These are phyloP conservation scores for Xylaria hypoxylon DNA, from an alignment of 2,329 filamentous ascomycete genomes.

Conservation along the genomic window DNA sequence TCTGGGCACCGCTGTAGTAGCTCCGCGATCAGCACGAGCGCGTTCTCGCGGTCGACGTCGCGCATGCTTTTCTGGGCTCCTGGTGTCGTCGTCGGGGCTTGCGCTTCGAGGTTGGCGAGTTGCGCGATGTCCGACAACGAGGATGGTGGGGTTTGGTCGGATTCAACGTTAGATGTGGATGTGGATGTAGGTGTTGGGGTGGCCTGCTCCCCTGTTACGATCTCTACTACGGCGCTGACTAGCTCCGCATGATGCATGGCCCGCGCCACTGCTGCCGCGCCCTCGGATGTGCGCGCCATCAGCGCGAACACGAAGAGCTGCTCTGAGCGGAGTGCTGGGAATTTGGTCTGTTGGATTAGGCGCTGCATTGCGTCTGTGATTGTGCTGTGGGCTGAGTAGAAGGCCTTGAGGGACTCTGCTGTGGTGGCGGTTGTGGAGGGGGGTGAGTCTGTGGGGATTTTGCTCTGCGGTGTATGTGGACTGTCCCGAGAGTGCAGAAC, in stretches of 20 bases:
- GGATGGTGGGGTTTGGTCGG: neutral
- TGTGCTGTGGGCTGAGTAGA: constrained; percentile 59
- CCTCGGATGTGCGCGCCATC: constrained; percentile 65
- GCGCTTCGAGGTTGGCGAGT: constrained; percentile 54
- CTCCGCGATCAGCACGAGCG: constrained; percentile 68
- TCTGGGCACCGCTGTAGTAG: constrained; percentile 60
- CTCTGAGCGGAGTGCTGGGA: constrained; percentile 69
- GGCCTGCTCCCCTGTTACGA: constrained; percentile 61
- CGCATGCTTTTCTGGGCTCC: constrained; percentile 51
- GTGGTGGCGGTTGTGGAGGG: neutral
- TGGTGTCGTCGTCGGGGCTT: constrained; percentile 57
- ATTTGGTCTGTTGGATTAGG: constrained; percentile 68
- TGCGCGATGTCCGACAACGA: neutral
- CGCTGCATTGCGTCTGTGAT: constrained; percentile 61
- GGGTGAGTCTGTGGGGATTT: constrained; percentile 37
- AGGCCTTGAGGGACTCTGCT: constrained; percentile 42
- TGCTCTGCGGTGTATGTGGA: constrained; percentile 20
- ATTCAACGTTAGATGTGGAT: neutral
- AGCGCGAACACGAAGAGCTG: constrained; percentile 72
- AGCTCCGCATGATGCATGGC: constrained; percentile 59
- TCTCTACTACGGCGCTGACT: constrained; percentile 58
- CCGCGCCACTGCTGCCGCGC: constrained; percentile 59
- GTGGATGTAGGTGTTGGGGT: neutral
- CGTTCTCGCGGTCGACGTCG: constrained; percentile 70
- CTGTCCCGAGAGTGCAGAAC: constrained; percentile 59